A percentile compares a stretch with the other conserved stretches of the same genome.
phyloP scores from a whole-genome alignment of 2,329 filamentous ascomycete genomes.

The Talaromyces sp. region DNA sequence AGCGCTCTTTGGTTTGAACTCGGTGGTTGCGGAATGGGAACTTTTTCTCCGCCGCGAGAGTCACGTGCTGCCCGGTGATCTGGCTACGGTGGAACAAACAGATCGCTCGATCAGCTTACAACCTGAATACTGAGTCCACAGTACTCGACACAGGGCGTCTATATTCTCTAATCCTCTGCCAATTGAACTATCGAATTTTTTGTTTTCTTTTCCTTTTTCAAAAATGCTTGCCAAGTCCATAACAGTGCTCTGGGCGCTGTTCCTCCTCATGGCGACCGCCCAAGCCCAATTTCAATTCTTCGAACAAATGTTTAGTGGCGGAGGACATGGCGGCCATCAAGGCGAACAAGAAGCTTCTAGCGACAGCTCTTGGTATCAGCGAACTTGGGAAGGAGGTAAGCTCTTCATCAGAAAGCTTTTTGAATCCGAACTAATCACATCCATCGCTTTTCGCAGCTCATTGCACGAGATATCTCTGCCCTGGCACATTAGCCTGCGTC shows the following conservation, averaged over 20 bases:
- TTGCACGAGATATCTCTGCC: slow-evolving; percentile 92
- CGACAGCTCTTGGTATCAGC: slow-evolving; percentile 75
- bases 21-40: not conserved
- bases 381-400: slow-evolving; percentile 64
- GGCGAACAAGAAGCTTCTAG: slow-evolving; percentile 71
- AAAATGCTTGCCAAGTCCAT: slow-evolving; percentile 24
- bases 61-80: not conserved
- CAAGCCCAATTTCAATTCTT: slow-evolving; percentile 93
- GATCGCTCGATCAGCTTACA: not conserved
- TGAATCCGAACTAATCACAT: slow-evolving; percentile 1
- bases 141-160: not conserved
- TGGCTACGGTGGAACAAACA: not conserved
- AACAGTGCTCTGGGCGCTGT: slow-evolving; percentile 40
- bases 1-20: not conserved
- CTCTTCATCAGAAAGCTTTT: slow-evolving; percentile 1
- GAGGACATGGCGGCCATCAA: slow-evolving; percentile 50
- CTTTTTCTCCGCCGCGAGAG: not conserved
- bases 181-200: not conserved
- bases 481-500: slow-evolving; percentile 89
- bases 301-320: slow-evolving; percentile 87
- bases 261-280: slow-evolving; percentile 56
- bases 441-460: slow-evolving; percentile 51
- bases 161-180: not conserved
- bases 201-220: not conserved
- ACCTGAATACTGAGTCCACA: not conserved